Evolutionary conservation across 768 basidiomycete genomes (phyloP), one percentile per base, ranked within the genome.

Genomic region (Suillus sp.): DNA sequence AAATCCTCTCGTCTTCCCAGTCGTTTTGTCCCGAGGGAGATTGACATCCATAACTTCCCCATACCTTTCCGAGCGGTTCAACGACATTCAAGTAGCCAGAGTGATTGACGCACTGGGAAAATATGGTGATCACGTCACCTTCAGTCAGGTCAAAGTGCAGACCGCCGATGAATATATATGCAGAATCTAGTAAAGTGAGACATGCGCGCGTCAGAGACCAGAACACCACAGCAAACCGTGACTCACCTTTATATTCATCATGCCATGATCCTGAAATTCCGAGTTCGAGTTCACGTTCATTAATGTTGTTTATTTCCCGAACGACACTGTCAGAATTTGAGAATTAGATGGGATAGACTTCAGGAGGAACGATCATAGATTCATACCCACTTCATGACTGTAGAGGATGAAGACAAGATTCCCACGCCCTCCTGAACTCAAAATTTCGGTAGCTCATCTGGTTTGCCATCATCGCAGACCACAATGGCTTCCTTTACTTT

Each of bases 41-140:
- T 99, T 95, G 63, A 98, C 80, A 71, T 99, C 95, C 81, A 95
- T 89, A 38, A 98, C 84, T 71, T 99, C 96, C n/a, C 96, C 96
- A 78, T 92, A 98, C 77, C 96, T 98, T 67, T 35, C 37, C 48
- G 50, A 30, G 53, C 27, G 55, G 55, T 58, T 61, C 48, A 63
- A 47, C 40, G 63, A 50, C 30, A 43, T 51, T 55, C 51, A 58
- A 18, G 45, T 48, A 30, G 34, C 7, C 6, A 32, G 37, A 63
- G 62, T 66, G 47, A 53, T 37, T 34, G 14, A 81, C 93, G 75
- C 71, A 97, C 95, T 99, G 97, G 20, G 96, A 99, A 78, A 98
- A 96, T 63, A 99, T 95, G 18, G 95, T 88, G 67, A 99, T 91
- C 20, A 99, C 93, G 72, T 99, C 97, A 62, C 97, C 97, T 78